Percentiles rank a stretch among this genome's conserved stretches.
Evolutionary conservation across 768 basidiomycete species (phyloP).

Genomic region (Boletus rufocinnamomeus): DNA sequence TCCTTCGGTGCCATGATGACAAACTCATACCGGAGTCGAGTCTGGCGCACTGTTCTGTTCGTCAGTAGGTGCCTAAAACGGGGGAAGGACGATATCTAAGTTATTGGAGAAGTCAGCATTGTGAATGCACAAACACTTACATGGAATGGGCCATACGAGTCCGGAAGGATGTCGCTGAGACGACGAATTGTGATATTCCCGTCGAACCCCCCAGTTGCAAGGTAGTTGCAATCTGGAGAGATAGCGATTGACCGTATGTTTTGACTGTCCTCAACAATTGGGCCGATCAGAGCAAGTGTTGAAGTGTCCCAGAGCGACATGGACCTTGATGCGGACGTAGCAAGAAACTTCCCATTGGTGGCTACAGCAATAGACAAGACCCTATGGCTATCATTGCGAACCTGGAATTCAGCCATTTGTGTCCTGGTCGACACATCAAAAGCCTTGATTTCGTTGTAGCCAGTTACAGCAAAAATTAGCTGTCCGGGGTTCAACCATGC

Average conservation of each 20-base stretch:
- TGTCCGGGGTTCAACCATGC: not conserved
- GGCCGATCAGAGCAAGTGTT: not conserved
- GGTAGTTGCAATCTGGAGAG: not conserved
- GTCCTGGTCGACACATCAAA: not conserved
- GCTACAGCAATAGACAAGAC: not conserved
- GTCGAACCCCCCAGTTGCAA: not conserved
- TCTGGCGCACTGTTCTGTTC: not conserved
- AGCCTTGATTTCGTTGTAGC: not conserved
- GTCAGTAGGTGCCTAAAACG: not conserved
- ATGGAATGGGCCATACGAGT: slow-evolving; percentile 4
- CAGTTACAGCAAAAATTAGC: not conserved
- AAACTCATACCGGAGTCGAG: not conserved
- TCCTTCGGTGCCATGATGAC: not conserved
- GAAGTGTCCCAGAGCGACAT: not conserved
- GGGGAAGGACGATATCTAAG: not conserved
- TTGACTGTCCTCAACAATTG: not conserved
- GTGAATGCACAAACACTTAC: not conserved
- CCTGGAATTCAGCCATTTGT: not conserved
- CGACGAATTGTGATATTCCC: not conserved
- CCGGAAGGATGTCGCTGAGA: not conserved
- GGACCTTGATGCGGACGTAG: not conserved
- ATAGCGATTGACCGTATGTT: not conserved
- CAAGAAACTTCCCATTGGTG: not conserved
- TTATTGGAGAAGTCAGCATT: not conserved
- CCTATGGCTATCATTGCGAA: not conserved